phyloP scores from a whole-genome alignment of 371 early-diverging fungal genomes.

The Actinomucor elegans region DNA sequence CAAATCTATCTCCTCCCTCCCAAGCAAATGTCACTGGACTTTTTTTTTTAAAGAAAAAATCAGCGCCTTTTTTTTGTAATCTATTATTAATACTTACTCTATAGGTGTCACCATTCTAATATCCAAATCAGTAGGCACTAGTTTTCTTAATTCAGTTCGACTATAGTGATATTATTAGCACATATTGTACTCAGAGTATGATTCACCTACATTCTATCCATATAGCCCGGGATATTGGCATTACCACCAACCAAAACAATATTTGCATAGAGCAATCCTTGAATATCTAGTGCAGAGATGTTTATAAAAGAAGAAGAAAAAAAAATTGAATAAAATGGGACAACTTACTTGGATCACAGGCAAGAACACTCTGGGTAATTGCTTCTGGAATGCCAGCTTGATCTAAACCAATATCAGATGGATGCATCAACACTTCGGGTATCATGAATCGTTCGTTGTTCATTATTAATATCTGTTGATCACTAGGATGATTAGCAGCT shows the following conservation, averaged over 20 bases:
- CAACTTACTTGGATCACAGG: slow-evolving; percentile 53
- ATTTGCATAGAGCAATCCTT: slow-evolving; percentile 72
- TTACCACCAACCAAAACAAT: slow-evolving; percentile 81
- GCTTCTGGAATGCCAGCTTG: slow-evolving; percentile 84
- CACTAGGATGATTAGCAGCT: neutral
- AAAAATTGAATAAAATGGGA: no score
- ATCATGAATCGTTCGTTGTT: slow-evolving; percentile 86
- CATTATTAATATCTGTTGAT: slow-evolving; percentile 67
- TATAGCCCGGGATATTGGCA: slow-evolving; percentile 67
- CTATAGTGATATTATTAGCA: neutral
- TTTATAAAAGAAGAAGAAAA: neutral
- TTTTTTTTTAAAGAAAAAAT: neutral
- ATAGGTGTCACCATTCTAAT: slow-evolving; percentile 60
- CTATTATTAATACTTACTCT: slow-evolving; percentile 47
- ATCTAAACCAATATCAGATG: slow-evolving; percentile 80
- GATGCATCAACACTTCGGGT: slow-evolving; percentile 83
- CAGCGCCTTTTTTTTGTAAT: no score
- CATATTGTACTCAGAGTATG: neutral
- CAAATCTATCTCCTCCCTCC: slow-evolving; percentile 52
- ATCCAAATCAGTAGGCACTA: slow-evolving; percentile 66
- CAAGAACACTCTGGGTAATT: slow-evolving; percentile 63
- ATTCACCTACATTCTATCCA: slow-evolving; percentile 62
- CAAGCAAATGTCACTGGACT: slow-evolving; percentile 60
- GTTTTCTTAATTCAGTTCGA: slow-evolving; percentile 56
- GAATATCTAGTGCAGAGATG: no score